Conservation (phyloP, 23 red algal species). For the Gracilaria gracilis region DNA sequence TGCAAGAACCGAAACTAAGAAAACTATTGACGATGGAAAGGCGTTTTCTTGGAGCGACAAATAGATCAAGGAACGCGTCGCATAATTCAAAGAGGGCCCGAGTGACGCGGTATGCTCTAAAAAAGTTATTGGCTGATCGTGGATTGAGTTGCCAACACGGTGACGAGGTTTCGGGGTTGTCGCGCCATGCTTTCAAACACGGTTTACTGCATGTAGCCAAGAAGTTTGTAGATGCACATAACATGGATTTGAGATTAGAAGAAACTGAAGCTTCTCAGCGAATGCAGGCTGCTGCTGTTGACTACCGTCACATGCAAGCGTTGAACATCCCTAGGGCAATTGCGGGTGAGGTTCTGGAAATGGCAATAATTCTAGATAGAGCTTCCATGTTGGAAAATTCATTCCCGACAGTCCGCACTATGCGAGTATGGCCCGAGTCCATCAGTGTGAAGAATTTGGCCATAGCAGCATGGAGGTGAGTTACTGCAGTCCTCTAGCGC, state of each 20-base stretch:
- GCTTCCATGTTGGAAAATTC: slow-evolving; percentile 47
- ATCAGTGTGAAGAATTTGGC: slow-evolving; percentile 36
- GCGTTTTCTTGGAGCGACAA: slow-evolving; percentile 46
- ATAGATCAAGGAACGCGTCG: slow-evolving; percentile 10
- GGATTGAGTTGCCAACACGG: background rate
- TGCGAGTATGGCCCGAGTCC: slow-evolving; percentile 29
- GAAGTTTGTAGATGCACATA: background rate
- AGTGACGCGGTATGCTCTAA: slow-evolving; percentile 40
- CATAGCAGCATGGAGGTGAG: slow-evolving; percentile 40
- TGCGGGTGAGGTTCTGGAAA: slow-evolving; percentile 48
- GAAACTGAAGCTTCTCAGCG: slow-evolving; percentile 25
- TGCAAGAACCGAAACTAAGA: background rate
- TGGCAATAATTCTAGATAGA: slow-evolving; percentile 58
- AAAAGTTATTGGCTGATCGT: slow-evolving; percentile 14
- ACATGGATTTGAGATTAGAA: background rate
- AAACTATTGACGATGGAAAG: background rate
- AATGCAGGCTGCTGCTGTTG: slow-evolving; percentile 4
- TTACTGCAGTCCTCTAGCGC: slow-evolving; percentile 26
- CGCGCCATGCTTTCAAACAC: slow-evolving; percentile 39
- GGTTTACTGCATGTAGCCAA: slow-evolving; percentile 41
- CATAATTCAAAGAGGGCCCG: background rate
- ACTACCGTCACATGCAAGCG: slow-evolving; percentile 45
- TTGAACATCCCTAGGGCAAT: slow-evolving; percentile 46
- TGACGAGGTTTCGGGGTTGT: slow-evolving; percentile 37
- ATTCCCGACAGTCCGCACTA: slow-evolving; percentile 22